Percentiles rank a stretch among this genome's conserved stretches.
Evolutionary conservation across 1,284 basidiomycete species (phyloP).

Genomic region (Microbotryum intermedium): DNA sequence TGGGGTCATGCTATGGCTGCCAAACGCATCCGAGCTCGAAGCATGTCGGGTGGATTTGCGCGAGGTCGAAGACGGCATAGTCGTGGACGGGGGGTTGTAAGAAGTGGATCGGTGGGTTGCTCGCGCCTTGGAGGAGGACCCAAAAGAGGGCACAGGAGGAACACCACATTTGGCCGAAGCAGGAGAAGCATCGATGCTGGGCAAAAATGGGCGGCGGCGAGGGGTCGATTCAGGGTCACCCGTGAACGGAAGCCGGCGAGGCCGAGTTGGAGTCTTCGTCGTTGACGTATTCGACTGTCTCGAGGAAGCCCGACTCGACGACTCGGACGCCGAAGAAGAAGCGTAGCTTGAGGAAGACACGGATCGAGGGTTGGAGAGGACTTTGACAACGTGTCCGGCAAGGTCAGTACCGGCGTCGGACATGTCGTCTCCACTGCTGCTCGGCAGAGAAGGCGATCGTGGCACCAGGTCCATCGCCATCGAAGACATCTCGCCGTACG

Average conservation of each 20-base stretch:
- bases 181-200: not conserved
- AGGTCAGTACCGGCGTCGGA: no score
- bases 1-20: no score
- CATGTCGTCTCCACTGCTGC: conserved; percentile 1
- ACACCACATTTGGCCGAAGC: no score
- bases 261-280: conserved; percentile 21
- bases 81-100: no score
- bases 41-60: no score
- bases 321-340: conserved; percentile 64
- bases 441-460: conserved; percentile 2
- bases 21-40: no score
- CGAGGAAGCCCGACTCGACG: conserved; percentile 68
- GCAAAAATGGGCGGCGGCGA: not conserved
- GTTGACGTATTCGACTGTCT: conserved; percentile 42
- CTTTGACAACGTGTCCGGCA: conserved; percentile 52
- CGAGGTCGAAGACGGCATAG: no score
- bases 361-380: conserved; percentile 56
- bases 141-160: no score
- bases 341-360: conserved; percentile 38
- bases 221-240: conserved; percentile 26
- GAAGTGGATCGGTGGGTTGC: no score
- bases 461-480: conserved; percentile 56
- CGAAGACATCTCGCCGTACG: conserved; percentile 65
- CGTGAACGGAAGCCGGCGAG: conserved; percentile 30
- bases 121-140: no score